Base-by-base conservation (phyloP, 2,329 filamentous ascomycete species). In the Colletotrichum echinochloae region DNA sequence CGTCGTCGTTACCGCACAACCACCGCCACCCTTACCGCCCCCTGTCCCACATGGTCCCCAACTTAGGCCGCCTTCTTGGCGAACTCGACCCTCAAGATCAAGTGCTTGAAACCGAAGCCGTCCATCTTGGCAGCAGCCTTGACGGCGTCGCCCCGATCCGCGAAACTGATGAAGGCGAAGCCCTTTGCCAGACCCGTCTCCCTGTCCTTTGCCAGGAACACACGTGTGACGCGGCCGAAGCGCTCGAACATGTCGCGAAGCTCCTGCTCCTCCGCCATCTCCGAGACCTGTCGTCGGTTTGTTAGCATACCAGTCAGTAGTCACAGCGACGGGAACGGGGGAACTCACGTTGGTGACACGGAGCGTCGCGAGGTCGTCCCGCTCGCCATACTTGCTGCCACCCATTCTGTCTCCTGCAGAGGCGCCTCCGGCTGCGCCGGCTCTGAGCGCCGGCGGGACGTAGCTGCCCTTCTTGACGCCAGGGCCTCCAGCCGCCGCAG, bases 61-160 rank as follows among this genome's bases (percentile, higher is more conserved):
- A 9, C 41, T 70, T 81, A 84, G 67, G 79, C 78, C 20, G 89
- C 87, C 85, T 91, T 91, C 87, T 95, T 96, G 75, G 93, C 93
- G 83, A 96, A 96, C 85, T 96, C 93, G 75, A 96, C 93, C 80
- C 92, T 88, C 78, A 96, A 83, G 81, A 96, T 96, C 77, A 96
- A 87, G 85, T 96, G 93, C 82, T 93, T 92, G 86, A 94, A 95
- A 84, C 93, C 93, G 76, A 88, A 98, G 78, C 96, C 96, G 83
- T 99, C 96, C 94, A 99, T 95, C 89, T 97, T 98, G 85, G 92
- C 92, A 85, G 94, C 97, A 49, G 96, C 96, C 85, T 92, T 93
- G 76, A 93, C 93, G 75, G 96, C 96, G 82, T 99, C 96, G 75
- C 87, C 83, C 76, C 96, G 88, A 82, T 99, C 96, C 71, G 92